phyloP scores from a whole-genome alignment of 129 eudicot species.

The Chrysanthemum lavandulifolium region DNA sequence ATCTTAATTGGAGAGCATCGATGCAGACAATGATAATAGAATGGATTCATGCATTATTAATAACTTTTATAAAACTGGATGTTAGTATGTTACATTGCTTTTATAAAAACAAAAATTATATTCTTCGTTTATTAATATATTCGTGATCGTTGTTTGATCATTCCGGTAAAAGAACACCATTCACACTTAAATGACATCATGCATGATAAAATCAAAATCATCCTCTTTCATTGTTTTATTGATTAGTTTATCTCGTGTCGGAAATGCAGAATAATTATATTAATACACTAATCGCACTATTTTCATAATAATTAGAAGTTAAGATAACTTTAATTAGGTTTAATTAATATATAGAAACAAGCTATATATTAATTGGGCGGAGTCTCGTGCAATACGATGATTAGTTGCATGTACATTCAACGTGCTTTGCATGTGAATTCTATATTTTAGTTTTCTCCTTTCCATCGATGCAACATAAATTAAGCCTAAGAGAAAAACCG shows the following conservation, averaged over 20 bases:
- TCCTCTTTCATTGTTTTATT: slow-evolving; percentile 14
- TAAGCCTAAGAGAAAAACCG: too few species aligned
- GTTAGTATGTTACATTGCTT: too few species aligned
- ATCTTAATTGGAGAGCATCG: too few species aligned
- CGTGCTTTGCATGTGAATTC: slow-evolving; percentile 29
- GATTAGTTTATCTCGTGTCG: slow-evolving; percentile 14
- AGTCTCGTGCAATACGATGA: slow-evolving; percentile 30
- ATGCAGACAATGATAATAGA: too few species aligned
- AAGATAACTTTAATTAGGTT: slow-evolving; percentile 9
- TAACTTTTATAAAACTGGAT: too few species aligned
- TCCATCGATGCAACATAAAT: neutral
- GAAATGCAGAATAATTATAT: slow-evolving; percentile 13
- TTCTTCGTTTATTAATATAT: too few species aligned
- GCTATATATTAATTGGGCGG: slow-evolving; percentile 5
- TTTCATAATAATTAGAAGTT: slow-evolving; percentile 1
- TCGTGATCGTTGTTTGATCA: too few species aligned
- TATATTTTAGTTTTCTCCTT: slow-evolving; percentile 13
- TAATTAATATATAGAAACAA: neutral
- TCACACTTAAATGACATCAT: slow-evolving; percentile 13
- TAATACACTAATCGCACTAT: neutral
- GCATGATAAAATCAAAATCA: slow-evolving; percentile 30
- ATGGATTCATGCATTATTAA: too few species aligned
- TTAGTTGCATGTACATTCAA: slow-evolving; percentile 29
- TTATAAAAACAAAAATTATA: too few species aligned
- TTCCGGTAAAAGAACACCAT: too few species aligned